Percentiles rank a stretch among this genome's conserved stretches.
Conservation (phyloP, 1,284 basidiomycete genomes). For the Porogramme epimiltina region DNA sequence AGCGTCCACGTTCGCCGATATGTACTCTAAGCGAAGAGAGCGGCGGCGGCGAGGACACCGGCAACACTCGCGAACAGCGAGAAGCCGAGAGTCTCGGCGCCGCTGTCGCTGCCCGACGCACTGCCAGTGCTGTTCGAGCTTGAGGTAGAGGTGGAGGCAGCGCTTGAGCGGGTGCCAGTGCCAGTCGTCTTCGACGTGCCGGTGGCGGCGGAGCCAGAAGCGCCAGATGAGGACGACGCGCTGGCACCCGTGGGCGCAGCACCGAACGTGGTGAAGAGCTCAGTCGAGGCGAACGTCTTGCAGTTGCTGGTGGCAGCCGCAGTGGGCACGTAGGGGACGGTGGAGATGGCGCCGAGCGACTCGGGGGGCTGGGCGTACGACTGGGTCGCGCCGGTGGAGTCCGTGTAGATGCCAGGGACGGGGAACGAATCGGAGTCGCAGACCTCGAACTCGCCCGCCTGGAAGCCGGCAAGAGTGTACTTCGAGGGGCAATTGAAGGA, state of each 20-base stretch:
- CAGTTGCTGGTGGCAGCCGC: constrained; percentile 68
- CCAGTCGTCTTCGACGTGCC: no score
- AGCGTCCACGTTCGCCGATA: no score
- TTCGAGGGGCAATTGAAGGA: constrained; percentile 46
- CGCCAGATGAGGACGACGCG: background rate
- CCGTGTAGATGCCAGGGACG: constrained; percentile 55
- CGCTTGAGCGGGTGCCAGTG: constrained; percentile 23
- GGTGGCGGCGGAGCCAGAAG: constrained; percentile 9
- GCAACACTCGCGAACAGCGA: constrained; percentile 41
- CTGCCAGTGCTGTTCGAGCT: constrained; percentile 5
- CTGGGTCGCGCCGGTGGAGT: constrained; percentile 38
- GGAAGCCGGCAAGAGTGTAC: constrained; percentile 28
- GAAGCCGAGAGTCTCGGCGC: constrained; percentile 35
- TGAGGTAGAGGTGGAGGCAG: constrained; percentile 19
- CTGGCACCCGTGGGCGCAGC: background rate
- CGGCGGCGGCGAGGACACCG: constrained; percentile 46
- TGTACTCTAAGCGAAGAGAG: constrained; percentile 28
- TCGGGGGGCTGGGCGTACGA: constrained; percentile 67
- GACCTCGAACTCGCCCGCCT: constrained; percentile 40
- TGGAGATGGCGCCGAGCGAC: constrained; percentile 53
- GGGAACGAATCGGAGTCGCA: constrained; percentile 65
- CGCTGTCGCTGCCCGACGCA: constrained; percentile 1
- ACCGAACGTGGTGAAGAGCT: constrained; percentile 41
- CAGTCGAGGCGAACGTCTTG: constrained; percentile 53
- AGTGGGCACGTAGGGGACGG: constrained; percentile 61